Evolutionary conservation across 2,329 filamentous ascomycete genomes (phyloP), one percentile per base, ranked within the genome.

Genomic region (Pseudogymnoascus destructans): DNA sequence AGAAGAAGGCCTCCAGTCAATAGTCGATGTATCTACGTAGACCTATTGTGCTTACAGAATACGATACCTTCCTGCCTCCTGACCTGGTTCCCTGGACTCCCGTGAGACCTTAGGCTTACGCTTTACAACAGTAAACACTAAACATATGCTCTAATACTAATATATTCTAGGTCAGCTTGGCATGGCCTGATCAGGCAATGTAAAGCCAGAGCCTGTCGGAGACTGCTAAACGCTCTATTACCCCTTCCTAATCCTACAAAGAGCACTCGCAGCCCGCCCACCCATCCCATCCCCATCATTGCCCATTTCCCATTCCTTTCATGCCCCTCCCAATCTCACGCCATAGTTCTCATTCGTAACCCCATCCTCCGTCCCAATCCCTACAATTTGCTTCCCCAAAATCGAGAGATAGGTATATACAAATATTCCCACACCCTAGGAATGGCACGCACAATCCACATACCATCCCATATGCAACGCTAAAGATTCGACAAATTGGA

Each of bases 241-340:
- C n/a, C 42, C 23, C 42, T 5, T 25, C n/a, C 42, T 3, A 52
- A 66, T 52, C 61, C 59, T 2, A 68, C 70, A 11, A 72, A 68
- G 42, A 68, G 0, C 68, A 73, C 58, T 61, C 63, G 5, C 74
- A 77, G 64, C 8, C 42, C 42, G 23, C n/a, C 23, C 42, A 46
- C 19, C 38, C 38, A 23, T 23, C 3, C 38, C 40, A 27, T 49
- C 9, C 40, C 40, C 13, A 15, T 49, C 40, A 49, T 49, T 15
- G 21, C 21, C 23, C 42, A 49, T 49, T 27, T 27, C 42, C 23
- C 42, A 52, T 52, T 30, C 23, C 23, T 17, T 52, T 52, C n/a
- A 9, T 52, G 42, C 23, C 23, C 5, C 42, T 23, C 19, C 5
- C 2, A 5, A 40, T 8, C 15, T 4, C 38, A 17, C 42, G 1